Base-by-base conservation (phyloP, 2,329 filamentous ascomycete genomes). In the Colletotrichum melonis region DNA sequence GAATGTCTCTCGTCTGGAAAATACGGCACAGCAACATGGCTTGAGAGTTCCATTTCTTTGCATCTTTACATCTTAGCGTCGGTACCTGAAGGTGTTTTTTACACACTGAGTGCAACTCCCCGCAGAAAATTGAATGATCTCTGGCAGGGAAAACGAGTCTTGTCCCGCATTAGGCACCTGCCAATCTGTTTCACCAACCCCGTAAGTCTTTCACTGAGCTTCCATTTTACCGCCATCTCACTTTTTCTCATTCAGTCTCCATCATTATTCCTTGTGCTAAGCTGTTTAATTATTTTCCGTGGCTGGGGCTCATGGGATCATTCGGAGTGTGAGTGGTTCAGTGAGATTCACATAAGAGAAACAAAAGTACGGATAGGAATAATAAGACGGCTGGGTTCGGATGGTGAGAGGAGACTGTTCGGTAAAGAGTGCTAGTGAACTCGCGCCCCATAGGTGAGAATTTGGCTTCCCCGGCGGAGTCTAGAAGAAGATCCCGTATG, bases 141-240 rank as follows among this genome's bases (percentile, higher is more conserved):
- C 14, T 4, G 2, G 22, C 30, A 46, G 32, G 38, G 46, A 30
- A 46, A 49, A 14, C 19, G 38, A 32, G 8, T 14, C 28, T 52
- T 32, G 26, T 63, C 59, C 58, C 22, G n/a, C 69, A 59, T 42
- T 32, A 63, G 65, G 54, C 58, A 72, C 59, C 59, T 69, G 16
- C 66, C 32, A 56, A 55, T 22, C 35, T 5, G 42, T 55, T 64
- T 63, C 55, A 65, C 14, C 24, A 12, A 19, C 38, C 35, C 38
- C 30, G 59, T 9, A 4, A 30, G 28, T 54, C 30, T 65, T 11
- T 38, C 63, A 28, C 63, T 49, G 26, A n/a, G 26, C 46, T 35
- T 54, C 26, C 38, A 58, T 28, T 58, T 24, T 54, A 7, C 57
- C 42, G 24, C 66, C 12, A 62, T 42, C 42, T 49, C 42, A 22